Evolutionary conservation across 2,329 filamentous ascomycete species (phyloP).

Genomic region (Fusarium solani-melongenae): DNA sequence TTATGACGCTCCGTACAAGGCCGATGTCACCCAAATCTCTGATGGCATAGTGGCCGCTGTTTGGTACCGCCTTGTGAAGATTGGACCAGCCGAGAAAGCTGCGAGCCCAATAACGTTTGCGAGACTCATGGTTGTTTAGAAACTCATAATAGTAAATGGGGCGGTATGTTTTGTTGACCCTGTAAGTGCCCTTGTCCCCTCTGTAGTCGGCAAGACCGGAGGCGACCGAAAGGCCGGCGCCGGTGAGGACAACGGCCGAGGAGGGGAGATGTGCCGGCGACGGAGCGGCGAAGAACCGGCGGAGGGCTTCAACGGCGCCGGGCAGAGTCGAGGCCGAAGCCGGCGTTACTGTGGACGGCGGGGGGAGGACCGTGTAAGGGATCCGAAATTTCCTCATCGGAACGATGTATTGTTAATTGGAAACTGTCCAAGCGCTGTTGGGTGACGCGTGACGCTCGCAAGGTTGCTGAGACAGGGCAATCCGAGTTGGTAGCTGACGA

Average conservation of each 20-base stretch:
- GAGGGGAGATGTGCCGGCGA: slow-evolving; percentile 60
- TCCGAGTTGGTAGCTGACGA: slow-evolving; percentile 5
- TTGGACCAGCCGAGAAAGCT: slow-evolving; percentile 94
- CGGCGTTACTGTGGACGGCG: slow-evolving; percentile 80
- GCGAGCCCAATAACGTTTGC: slow-evolving; percentile 95
- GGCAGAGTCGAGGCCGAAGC: slow-evolving; percentile 73
- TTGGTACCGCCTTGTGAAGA: slow-evolving; percentile 81
- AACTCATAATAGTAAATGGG: slow-evolving; percentile 97
- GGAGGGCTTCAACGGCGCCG: slow-evolving; percentile 81
- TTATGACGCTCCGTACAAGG: slow-evolving; percentile 81
- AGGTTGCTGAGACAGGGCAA: background rate
- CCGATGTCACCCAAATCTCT: slow-evolving; percentile 77
- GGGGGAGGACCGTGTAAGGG: slow-evolving; percentile 87
- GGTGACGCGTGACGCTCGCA: background rate
- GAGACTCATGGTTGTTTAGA: slow-evolving; percentile 79
- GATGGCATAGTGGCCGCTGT: slow-evolving; percentile 82
- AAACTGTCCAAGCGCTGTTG: slow-evolving; percentile 4
- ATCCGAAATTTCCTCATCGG: slow-evolving; percentile 83
- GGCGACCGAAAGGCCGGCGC: slow-evolving; percentile 92
- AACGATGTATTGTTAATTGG: background rate
- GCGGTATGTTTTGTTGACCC: slow-evolving; percentile 87
- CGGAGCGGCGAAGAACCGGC: slow-evolving; percentile 77
- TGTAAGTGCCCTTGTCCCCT: slow-evolving; percentile 89
- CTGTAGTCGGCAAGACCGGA: slow-evolving; percentile 95
- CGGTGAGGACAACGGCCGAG: slow-evolving; percentile 69